Base-by-base conservation (phyloP, 2,329 filamentous ascomycete species). In the Aspergillus neotritici region DNA sequence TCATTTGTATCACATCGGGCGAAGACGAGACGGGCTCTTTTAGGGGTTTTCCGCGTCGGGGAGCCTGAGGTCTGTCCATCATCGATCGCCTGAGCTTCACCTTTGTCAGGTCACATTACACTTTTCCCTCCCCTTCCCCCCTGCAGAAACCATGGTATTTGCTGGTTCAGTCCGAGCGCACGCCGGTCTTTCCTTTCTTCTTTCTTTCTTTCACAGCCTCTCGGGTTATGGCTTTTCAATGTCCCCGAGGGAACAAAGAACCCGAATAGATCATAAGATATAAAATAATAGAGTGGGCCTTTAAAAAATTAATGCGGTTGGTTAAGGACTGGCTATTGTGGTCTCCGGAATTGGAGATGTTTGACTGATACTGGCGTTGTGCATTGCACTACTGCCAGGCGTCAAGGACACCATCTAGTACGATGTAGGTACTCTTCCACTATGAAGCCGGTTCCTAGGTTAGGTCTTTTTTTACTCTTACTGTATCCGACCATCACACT, bases 351-450 rank as follows among this genome's bases (percentile, higher is more conserved):
- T 25, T 8, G 21, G 21, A 25, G 21, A 34, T 56, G 48, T 43
- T 53, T 51, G 38, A 50, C 50, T 40, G 49, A 50, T 50, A 51
- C 51, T 57, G 46, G 49, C 42, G 37, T 34, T 30, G 37, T 48
- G 44, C 50, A 51, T 51, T 37, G 41, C 47, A 38, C 49, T 53
- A 56, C 51, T 48, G 50, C 40, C 44, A 54, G 48, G 51, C 42
- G 34, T 47, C 43, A 37, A 40, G 41, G 43, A 46, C 43, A 21
- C 48, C 46, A 47, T 47, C 44, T 35, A 40, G 41, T 44, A 42
- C n/a, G n/a, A n/a, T 47, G 43, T 34, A 46, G 43, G 47, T 40
- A 45, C 44, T 43, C 31, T n/a, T n/a, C 35, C 34, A 48, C 37
- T 41, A 44, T 35, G 30, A 41, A 34, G 34, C 32, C 46, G 36